Evolutionary conservation across 2,329 filamentous ascomycete genomes (phyloP), one percentile per base, ranked within the genome.

Genomic region (Sporothrix pseudoabietina): DNA sequence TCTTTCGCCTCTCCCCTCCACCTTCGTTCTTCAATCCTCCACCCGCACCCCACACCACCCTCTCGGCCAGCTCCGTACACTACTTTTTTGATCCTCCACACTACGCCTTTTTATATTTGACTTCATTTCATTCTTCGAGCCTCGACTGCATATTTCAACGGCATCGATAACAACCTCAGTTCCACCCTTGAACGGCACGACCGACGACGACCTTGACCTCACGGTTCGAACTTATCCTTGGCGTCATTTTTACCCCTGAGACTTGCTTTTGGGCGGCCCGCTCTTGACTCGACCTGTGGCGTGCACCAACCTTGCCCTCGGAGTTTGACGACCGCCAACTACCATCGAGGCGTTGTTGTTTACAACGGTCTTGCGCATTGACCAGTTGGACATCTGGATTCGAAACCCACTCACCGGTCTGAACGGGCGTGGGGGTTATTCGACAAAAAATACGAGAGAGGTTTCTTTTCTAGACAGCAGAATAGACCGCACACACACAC

Each of bases 51-150:
- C 72, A 68, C 72, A 71, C 72, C 69, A 57, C 72, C 55, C 14
- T 66, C 72, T 68, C 72, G 72, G 69, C 69, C 72, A 71, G 69
- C 72, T 71, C 69, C 72, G 68, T 68, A 30, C 39, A 39, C 22
- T 39, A n/a, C 22, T 9, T 47, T 41, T 41, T 35, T 41, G 49
- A n/a, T 61, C 30, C 63, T 52, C 54, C 54, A 68, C 71, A 65
- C 57, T 44, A 70, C 35, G 14, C 22, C 10, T 71, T 47, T 71
- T 71, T 71, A 59, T 49, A 59, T 71, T 49, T 49, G 68, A 47
- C 54, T 47, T 61, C 69, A 61, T 71, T 71, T 59, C 69, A 47
- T 47, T 22, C 47, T 47, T n/a, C 22, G 26, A 10, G 14, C 49
- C 68, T 22, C 32, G 16, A 44, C 22, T 49, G 54, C 26, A 57